A percentile compares a stretch with the other conserved stretches of the same genome.
Evolutionary conservation across 2,329 filamentous ascomycete genomes (phyloP).

Genomic region (Clonostachys rhizophaga): DNA sequence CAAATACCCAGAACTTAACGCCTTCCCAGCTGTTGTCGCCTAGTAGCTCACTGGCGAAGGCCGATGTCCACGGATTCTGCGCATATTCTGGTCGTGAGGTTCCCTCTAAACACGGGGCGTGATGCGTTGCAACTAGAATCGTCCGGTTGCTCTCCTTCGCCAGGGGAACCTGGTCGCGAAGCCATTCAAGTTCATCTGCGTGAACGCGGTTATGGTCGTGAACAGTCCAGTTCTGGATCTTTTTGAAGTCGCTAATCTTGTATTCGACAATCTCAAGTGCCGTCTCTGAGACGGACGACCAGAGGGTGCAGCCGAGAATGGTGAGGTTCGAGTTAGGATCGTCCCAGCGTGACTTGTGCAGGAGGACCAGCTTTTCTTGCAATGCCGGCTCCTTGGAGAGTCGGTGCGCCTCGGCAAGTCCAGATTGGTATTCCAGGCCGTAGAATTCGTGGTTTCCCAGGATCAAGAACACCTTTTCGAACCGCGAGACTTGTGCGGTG

Average conservation of each 20-base stretch:
- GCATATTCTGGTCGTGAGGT: slow-evolving; percentile 44
- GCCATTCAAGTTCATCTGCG: slow-evolving; percentile 43
- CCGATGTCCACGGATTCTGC: slow-evolving; percentile 37
- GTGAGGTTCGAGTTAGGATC: slow-evolving; percentile 28
- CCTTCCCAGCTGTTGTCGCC: background rate
- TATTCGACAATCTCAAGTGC: slow-evolving; percentile 26
- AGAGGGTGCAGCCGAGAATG: slow-evolving; percentile 53
- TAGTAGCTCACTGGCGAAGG: slow-evolving; percentile 46
- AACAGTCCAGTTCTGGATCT: slow-evolving; percentile 46
- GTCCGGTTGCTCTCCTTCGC: slow-evolving; percentile 4
- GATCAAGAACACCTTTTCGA: slow-evolving; percentile 38
- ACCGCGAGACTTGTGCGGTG: slow-evolving; percentile 30
- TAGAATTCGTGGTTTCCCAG: slow-evolving; percentile 54
- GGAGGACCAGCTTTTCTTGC: slow-evolving; percentile 29
- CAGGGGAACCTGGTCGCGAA: slow-evolving; percentile 28
- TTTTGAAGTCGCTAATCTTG: slow-evolving; percentile 47
- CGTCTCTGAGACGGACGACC: slow-evolving; percentile 40
- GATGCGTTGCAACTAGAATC: slow-evolving; percentile 50
- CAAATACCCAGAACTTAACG: slow-evolving; percentile 39
- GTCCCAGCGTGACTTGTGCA: slow-evolving; percentile 24
- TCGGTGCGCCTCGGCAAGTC: slow-evolving; percentile 25
- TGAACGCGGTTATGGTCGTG: slow-evolving; percentile 43
- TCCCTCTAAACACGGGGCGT: slow-evolving; percentile 45
- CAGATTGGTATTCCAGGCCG: slow-evolving; percentile 28
- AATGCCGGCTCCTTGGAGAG: slow-evolving; percentile 31